Evolutionary conservation across 1,284 basidiomycete genomes (phyloP), one percentile per base, ranked within the genome.

Genomic region (Apiotrichum sp.): DNA sequence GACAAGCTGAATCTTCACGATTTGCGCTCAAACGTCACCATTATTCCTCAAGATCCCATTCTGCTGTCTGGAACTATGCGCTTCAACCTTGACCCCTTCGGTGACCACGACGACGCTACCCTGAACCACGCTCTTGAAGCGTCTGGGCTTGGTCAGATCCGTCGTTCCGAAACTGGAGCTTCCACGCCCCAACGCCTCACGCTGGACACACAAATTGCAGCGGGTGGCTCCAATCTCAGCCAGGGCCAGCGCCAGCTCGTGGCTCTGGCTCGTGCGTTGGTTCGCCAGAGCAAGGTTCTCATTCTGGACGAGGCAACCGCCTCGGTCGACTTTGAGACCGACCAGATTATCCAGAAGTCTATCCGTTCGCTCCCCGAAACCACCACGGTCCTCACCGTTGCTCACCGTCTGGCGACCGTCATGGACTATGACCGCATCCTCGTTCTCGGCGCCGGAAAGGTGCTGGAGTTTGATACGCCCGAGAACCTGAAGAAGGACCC

Each of bases 11-110:
- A 88, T 63, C 76, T 89, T 3, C 84, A 88, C 56, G 79, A 79
- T 8, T 65, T 81, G 13, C 70, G 81, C n/a, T 72, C 76, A 3
- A 72, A 76, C 53, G 78, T 82, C 53, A 81, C 79, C 3, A 83
- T 86, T 64, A 85, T 81, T 35, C 79, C 79, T 3, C 80, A 82
- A 58, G 77, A 83, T 80, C 86, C 88, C 7, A 62, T 73, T 14
- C 67, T 86, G 77, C 86, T 79, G 74, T 89, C 87, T 22, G 89
- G 89, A 36, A 88, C 87, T 2, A 73, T 93, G 45, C 82, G 89
- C 41, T 83, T 83, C 62, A 92, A 93, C 69, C 81, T 93, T 3
- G 79, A 80, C 54, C 88, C 88, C 0, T 90, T 89, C 67, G 81
- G 80, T 6, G 80, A 86, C 66, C 79, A 85, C 65, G 85, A 88